These are phyloP conservation scores for Citrus cavaleriei DNA, from an alignment of 345 rosid genomes.

Conservation along the genomic window DNA sequence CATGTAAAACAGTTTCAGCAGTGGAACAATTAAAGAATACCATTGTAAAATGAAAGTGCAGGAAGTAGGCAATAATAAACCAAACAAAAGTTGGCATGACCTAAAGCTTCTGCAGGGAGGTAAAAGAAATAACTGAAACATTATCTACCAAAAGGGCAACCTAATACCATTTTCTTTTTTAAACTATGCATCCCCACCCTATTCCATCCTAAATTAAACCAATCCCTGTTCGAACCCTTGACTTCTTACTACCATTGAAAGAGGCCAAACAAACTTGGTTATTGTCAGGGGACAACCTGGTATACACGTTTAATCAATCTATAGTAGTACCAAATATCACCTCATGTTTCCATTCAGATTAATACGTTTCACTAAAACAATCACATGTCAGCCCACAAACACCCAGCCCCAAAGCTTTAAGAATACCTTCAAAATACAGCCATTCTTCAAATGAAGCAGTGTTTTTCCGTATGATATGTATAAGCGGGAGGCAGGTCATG, in stretches of 20 bases:
- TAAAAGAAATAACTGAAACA: not conserved
- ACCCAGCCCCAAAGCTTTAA: not conserved
- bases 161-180: not conserved
- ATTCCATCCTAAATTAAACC: not conserved
- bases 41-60: not conserved
- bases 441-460: not conserved
- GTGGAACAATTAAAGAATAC: not conserved
- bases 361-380: not conserved
- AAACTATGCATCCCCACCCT: not conserved
- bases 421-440: not conserved
- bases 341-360: not conserved
- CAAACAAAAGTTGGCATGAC: not conserved
- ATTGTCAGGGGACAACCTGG: not conserved
- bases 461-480: not conserved
- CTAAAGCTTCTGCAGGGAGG: not conserved
- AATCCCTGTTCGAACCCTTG: not conserved
- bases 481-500: not conserved
- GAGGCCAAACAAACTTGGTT: not conserved
- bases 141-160: not conserved
- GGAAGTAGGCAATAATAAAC: not conserved
- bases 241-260: not conserved
- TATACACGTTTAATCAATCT: not conserved
- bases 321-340: not conserved
- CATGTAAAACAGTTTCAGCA: not conserved
- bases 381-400: not conserved